These are phyloP conservation scores for Colletotrichum sp. DNA, from an alignment of 2,329 filamentous ascomycete genomes.

Conservation along the genomic window DNA sequence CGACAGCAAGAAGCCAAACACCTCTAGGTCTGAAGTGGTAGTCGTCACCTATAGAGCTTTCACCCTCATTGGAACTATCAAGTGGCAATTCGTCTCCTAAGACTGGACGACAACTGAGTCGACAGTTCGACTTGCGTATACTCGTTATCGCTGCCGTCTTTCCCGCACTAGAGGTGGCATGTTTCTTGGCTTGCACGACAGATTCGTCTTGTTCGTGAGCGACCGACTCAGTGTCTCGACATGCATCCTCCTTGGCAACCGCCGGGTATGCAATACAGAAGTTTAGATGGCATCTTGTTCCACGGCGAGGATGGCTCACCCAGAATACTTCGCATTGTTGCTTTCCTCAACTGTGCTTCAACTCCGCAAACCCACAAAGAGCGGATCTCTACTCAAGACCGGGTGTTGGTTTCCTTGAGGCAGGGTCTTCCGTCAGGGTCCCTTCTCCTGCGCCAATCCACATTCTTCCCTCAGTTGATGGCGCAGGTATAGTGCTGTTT, in stretches of 20 bases:
- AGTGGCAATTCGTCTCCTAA: neutral
- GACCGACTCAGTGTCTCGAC: neutral
- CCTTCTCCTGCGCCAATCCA: neutral
- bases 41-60: neutral
- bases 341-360: neutral
- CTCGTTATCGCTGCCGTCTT: neutral
- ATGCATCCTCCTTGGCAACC: neutral
- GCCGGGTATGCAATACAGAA: neutral
- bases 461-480: neutral
- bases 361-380: neutral
- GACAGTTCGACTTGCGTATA: neutral
- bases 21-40: neutral
- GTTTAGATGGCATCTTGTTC: neutral
- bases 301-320: neutral
- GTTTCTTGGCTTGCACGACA: neutral
- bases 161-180: neutral
- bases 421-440: neutral
- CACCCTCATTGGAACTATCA: neutral
- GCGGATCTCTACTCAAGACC: neutral
- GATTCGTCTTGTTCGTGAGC: neutral
- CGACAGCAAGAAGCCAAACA: neutral
- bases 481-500: constrained; percentile 10
- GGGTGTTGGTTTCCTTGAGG: neutral
- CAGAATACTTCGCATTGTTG: neutral
- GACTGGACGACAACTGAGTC: neutral